phyloP scores from a whole-genome alignment of 805 yeast genomes.

The Clavispora vitiphila region DNA sequence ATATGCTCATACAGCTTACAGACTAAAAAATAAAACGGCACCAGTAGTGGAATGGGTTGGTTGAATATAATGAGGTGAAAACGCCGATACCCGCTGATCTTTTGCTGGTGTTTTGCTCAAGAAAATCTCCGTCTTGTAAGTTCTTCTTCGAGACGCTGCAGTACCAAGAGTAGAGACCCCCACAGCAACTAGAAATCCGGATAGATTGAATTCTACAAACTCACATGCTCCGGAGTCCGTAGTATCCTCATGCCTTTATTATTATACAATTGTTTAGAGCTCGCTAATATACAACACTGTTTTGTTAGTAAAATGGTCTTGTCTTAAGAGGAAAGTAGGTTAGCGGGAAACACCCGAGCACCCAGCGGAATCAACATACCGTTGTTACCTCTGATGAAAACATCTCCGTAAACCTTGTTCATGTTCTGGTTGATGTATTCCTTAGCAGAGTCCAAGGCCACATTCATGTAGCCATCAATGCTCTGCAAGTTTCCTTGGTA shows the following conservation, averaged over 20 bases:
- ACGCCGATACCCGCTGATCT: too few relatives aligned
- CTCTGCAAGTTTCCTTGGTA: constrained; percentile 65
- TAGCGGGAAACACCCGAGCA: not conserved
- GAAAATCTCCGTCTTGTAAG: too few relatives aligned
- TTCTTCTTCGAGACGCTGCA: too few relatives aligned
- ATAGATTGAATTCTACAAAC: not conserved
- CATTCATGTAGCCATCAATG: constrained; percentile 96
- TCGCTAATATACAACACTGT: constrained; percentile 41
- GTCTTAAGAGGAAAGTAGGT: not conserved
- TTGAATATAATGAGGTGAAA: too few relatives aligned
- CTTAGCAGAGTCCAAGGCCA: constrained; percentile 72
- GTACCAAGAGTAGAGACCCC: too few relatives aligned
- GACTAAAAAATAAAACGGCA: too few relatives aligned
- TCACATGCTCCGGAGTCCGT: not conserved
- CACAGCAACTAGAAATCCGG: not conserved
- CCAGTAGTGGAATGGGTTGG: too few relatives aligned
- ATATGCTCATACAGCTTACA: too few relatives aligned
- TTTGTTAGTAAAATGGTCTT: constrained; percentile 21
- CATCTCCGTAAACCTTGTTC: constrained; percentile 60
- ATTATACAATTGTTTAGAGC: constrained; percentile 15
- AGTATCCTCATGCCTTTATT: not conserved
- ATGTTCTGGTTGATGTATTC: constrained; percentile 53
- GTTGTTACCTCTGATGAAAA: constrained; percentile 82
- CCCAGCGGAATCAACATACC: constrained; percentile 44
- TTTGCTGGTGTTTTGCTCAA: too few relatives aligned